These are phyloP conservation scores for Epichloe aotearoae DNA, from an alignment of 2,329 filamentous ascomycete species.

Conservation along the genomic window DNA sequence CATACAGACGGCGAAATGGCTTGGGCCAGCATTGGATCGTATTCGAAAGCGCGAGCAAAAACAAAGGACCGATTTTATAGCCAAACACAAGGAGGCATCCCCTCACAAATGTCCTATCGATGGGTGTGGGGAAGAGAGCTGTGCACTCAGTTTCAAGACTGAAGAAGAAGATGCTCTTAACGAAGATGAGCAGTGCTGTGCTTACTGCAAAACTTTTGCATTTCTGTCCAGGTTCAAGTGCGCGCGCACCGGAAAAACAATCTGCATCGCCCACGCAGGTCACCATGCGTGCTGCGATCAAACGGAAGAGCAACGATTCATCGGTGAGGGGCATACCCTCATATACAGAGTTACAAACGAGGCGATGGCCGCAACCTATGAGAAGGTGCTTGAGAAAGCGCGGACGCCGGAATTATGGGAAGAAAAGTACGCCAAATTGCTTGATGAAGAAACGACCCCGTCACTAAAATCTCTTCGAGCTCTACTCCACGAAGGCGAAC, in stretches of 20 bases:
- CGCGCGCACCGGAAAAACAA: conserved; percentile 61
- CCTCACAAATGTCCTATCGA: conserved; percentile 38
- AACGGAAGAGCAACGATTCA: conserved; percentile 51
- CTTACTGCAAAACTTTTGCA: conserved; percentile 81
- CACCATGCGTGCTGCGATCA: conserved; percentile 67
- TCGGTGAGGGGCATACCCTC: conserved; percentile 60
- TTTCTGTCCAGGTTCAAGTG: conserved; percentile 89
- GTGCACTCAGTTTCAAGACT: conserved; percentile 48
- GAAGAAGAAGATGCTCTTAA: conserved; percentile 69
- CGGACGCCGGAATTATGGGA: conserved; percentile 78
- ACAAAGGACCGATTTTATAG: conserved; percentile 55
- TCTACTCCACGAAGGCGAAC: conserved; percentile 84
- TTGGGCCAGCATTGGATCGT: conserved; percentile 72
- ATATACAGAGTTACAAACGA: conserved; percentile 67
- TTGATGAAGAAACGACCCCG: conserved; percentile 74
- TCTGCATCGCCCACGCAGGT: conserved; percentile 76
- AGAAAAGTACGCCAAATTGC: conserved; percentile 71
- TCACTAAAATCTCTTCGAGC: conserved; percentile 75
- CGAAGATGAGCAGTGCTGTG: conserved; percentile 89
- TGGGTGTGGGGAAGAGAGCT: conserved; percentile 35
- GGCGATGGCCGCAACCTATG: conserved; percentile 49
- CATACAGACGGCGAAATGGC: conserved; percentile 90
- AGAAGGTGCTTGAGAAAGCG: conserved; percentile 77
- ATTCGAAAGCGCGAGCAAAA: conserved; percentile 61
- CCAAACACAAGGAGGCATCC: conserved; percentile 44